Evolutionary conservation across 352 stramenopile genomes (phyloP).

Genomic region (Phytopythium oedochilum): DNA sequence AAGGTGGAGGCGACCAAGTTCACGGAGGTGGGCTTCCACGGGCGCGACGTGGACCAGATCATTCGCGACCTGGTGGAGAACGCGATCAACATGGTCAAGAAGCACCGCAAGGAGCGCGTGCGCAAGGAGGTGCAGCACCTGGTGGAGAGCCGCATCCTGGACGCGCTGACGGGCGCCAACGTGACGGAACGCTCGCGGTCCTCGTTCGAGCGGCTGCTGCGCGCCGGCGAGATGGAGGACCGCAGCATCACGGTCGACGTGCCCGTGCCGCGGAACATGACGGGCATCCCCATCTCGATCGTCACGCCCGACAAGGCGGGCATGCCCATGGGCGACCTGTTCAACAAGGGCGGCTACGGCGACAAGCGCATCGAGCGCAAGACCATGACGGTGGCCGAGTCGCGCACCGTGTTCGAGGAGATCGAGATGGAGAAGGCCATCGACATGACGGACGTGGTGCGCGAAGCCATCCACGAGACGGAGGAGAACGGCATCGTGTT

Average conservation of each 20-base stretch:
- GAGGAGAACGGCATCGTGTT: conserved; percentile 99
- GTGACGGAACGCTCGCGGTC: conserved; percentile 72
- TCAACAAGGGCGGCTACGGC: conserved; percentile 65
- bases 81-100: conserved; percentile 95
- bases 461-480: conserved; percentile 86
- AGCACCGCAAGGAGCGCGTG: conserved; percentile 91
- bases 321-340: conserved; percentile 60
- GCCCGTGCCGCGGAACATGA: conserved; percentile 41
- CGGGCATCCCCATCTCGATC: conserved; percentile 61
- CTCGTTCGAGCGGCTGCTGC: conserved; percentile 93
- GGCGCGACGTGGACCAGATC: conserved; percentile 99
- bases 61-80: conserved; percentile 99
- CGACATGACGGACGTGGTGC: conserved; percentile 87
- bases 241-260: conserved; percentile 78
- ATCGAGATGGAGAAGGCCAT: conserved; percentile 95
- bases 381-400: conserved; percentile 93
- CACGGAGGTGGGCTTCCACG: conserved; percentile 99
- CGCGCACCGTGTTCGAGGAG: conserved; percentile 92
- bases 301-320: conserved; percentile 60
- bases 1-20: conserved; percentile 99
- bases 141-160: conserved; percentile 95
- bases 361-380: conserved; percentile 90
- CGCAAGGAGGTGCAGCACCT: conserved; percentile 89
- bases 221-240: conserved; percentile 74
- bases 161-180: conserved; percentile 91